These are phyloP conservation scores for Candida sithepensis DNA, from an alignment of 805 yeast species.

Conservation along the genomic window DNA sequence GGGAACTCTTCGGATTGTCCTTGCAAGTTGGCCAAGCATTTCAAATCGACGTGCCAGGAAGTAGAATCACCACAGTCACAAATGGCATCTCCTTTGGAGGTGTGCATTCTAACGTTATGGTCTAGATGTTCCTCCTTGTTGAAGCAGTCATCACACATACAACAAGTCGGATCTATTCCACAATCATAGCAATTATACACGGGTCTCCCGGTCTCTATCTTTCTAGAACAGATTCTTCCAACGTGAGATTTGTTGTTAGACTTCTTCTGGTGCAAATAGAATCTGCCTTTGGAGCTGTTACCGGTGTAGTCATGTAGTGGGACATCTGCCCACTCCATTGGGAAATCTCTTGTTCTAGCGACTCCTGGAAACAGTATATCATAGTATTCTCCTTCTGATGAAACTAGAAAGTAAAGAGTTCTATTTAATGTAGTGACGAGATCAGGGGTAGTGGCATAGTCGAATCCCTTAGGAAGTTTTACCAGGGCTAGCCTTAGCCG, in stretches of 20 bases:
- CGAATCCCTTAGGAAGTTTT: conserved; percentile 12
- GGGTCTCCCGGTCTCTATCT: conserved; percentile 57
- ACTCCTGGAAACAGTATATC: conserved; percentile 17
- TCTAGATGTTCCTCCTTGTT: conserved; percentile 63
- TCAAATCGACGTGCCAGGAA: conserved; percentile 53
- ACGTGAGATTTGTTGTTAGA: conserved; percentile 37
- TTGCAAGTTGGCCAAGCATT: conserved; percentile 39
- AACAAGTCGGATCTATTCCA: conserved; percentile 76
- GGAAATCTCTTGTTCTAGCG: conserved; percentile 16
- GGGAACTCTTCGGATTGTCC: conserved; percentile 5
- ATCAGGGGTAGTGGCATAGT: conserved; percentile 16
- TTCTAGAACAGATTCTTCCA: conserved; percentile 67
- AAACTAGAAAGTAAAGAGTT: conserved; percentile 13
- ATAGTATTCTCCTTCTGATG: conserved; percentile 15
- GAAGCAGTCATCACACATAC: conserved; percentile 70
- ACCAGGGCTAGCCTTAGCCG: conserved; percentile 9
- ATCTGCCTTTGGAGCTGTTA: conserved; percentile 15
- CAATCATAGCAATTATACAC: conserved; percentile 74
- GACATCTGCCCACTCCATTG: conserved; percentile 23
- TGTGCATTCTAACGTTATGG: conserved; percentile 58
- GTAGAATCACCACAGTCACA: conserved; percentile 74
- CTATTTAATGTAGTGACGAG: conserved; percentile 16
- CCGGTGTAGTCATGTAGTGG: conserved; percentile 10
- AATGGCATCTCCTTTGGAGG: conserved; percentile 51
- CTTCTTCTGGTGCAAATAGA: conserved; percentile 17